A percentile compares a stretch with the other conserved stretches of the same genome.
These are phyloP conservation scores for Austroboletus novae-zelandiae DNA, from an alignment of 1,284 basidiomycete genomes.

Conservation along the genomic window DNA sequence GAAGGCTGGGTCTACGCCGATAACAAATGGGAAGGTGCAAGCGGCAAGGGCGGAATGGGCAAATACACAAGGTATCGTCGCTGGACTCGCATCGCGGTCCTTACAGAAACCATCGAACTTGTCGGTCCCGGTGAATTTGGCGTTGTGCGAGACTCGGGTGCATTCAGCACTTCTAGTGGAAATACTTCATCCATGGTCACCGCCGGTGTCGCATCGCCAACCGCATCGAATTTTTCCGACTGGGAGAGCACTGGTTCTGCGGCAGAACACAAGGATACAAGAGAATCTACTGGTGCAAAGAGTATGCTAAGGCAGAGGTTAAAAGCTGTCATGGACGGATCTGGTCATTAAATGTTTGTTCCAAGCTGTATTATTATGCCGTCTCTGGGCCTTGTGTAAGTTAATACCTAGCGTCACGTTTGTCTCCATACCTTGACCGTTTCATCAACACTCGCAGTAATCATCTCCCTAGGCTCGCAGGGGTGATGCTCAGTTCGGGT, in stretches of 20 bases:
- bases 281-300: conserved; percentile 16
- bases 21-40: conserved; percentile 91
- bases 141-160: conserved; percentile 28
- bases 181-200: conserved; percentile 29
- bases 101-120: conserved; percentile 68
- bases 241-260: conserved; percentile 31
- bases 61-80: conserved; percentile 85
- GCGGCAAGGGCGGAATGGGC: conserved; percentile 79
- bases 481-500: conserved; percentile 92
- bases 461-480: conserved; percentile 74
- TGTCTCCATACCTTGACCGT: conserved; percentile 79
- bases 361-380: conserved; percentile 23
- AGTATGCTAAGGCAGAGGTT: conserved; percentile 30
- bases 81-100: conserved; percentile 81
- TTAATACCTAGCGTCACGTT: conserved; percentile 20
- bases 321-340: conserved; percentile 31
- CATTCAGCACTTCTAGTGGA: conserved; percentile 17
- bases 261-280: conserved; percentile 22
- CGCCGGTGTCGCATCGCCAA: conserved; percentile 25
- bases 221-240: conserved; percentile 29
- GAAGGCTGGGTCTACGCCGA: conserved; percentile 96
- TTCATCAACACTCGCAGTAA: conserved; percentile 87
- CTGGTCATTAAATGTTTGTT: conserved; percentile 16
- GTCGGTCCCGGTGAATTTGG: conserved; percentile 40
- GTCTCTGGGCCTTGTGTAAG: neutral